These are phyloP conservation scores for Erysiphe neolycopersici DNA, from an alignment of 2,329 filamentous ascomycete genomes.

Conservation along the genomic window DNA sequence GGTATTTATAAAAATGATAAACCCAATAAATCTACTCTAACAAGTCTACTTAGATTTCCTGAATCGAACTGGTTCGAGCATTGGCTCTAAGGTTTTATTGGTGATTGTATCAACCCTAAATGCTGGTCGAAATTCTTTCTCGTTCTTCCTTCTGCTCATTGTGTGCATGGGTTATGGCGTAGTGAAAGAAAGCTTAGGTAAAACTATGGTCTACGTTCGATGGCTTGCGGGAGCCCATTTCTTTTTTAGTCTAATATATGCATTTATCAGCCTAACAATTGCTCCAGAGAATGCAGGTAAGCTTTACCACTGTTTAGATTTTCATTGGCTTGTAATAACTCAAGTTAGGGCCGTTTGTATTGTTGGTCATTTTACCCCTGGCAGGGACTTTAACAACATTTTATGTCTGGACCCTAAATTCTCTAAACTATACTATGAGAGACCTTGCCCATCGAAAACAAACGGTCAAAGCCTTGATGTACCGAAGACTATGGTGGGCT, in stretches of 20 bases:
- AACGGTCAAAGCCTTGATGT: constrained; percentile 81
- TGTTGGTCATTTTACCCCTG: constrained; percentile 78
- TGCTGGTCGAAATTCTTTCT: constrained; percentile 86
- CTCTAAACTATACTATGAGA: constrained; percentile 81
- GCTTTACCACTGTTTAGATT: constrained; percentile 7
- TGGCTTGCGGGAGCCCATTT: constrained; percentile 83
- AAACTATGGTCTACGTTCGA: constrained; percentile 82
- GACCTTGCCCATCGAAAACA: constrained; percentile 89
- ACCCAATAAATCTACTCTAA: too few species aligned
- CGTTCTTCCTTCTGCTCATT: constrained; percentile 90
- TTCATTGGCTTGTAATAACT: constrained; percentile 2
- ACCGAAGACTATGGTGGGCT: constrained; percentile 96
- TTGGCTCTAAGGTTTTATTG: constrained; percentile 62
- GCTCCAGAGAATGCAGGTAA: constrained; percentile 59
- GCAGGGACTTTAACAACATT: constrained; percentile 84
- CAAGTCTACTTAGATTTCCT: constrained; percentile 40
- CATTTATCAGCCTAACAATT: constrained; percentile 65
- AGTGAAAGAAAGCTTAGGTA: constrained; percentile 75
- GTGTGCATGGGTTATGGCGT: constrained; percentile 99
- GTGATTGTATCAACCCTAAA: constrained; percentile 82
- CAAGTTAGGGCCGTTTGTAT: constrained; percentile 46
- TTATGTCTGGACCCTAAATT: constrained; percentile 97
- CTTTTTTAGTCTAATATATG: constrained; percentile 80
- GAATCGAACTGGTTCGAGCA: constrained; percentile 66
- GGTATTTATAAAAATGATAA: constrained; percentile 21